These are phyloP conservation scores for Fusarium longipes DNA, from an alignment of 2,329 filamentous ascomycete species.

Conservation along the genomic window DNA sequence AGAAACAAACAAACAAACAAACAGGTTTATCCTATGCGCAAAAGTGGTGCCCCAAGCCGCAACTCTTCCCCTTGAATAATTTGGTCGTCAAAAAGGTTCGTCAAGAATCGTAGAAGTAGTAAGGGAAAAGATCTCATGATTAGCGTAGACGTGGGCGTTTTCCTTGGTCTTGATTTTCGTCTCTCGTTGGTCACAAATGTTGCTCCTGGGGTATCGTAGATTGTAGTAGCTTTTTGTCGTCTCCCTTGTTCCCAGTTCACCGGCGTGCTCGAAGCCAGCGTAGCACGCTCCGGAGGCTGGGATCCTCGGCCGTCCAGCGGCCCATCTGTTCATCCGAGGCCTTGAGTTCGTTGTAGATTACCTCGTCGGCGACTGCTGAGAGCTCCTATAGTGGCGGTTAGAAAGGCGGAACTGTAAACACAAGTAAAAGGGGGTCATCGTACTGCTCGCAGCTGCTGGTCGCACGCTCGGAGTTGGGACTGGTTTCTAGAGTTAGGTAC, in stretches of 20 bases:
- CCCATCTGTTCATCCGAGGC: conserved; percentile 64
- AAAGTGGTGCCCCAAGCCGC: conserved; percentile 9
- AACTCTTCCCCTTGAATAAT: conserved; percentile 19
- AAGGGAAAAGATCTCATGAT: conserved; percentile 29
- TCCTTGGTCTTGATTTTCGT: conserved; percentile 29
- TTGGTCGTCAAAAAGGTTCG: conserved; percentile 36
- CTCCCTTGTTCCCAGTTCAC: conserved; percentile 23
- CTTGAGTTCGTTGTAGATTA: conserved; percentile 66
- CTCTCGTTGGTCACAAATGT: conserved; percentile 28
- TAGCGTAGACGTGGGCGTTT: conserved; percentile 22
- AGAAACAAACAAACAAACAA: conserved; percentile 16
- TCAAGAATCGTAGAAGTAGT: conserved; percentile 42
- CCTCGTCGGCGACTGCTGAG: conserved; percentile 67
- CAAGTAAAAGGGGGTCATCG: conserved; percentile 43
- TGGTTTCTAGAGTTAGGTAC: conserved; percentile 61
- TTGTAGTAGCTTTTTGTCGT: conserved; percentile 27
- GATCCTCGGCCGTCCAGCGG: conserved; percentile 73
- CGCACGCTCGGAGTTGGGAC: conserved; percentile 63
- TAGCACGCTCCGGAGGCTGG: conserved; percentile 66
- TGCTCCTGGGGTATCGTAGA: conserved; percentile 26
- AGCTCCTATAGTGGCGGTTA: conserved; percentile 58
- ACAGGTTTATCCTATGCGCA: conserved; percentile 28
- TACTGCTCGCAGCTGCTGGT: conserved; percentile 68
- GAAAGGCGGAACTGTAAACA: background rate
- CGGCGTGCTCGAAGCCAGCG: conserved; percentile 64